Evolutionary conservation across 768 basidiomycete genomes (phyloP).

Genomic region (Amanita molliuscula): DNA sequence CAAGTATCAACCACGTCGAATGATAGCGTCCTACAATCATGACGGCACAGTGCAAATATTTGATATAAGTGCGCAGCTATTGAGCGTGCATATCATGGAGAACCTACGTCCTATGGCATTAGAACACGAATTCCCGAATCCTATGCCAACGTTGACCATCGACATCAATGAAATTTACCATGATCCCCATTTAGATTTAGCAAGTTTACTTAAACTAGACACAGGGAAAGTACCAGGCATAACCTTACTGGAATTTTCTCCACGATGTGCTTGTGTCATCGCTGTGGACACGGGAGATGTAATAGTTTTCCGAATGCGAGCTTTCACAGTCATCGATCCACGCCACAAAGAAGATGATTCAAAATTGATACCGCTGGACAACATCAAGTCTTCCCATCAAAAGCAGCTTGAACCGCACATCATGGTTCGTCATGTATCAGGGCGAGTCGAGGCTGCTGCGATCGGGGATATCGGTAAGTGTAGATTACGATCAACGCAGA

Average conservation of each 20-base stretch:
- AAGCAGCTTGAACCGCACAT: slow-evolving; percentile 52
- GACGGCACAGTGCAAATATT: slow-evolving; percentile 63
- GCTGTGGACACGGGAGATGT: slow-evolving; percentile 47
- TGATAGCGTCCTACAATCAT: slow-evolving; percentile 53
- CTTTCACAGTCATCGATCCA: slow-evolving; percentile 10
- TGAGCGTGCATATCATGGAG: slow-evolving; percentile 23
- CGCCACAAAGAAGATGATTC: slow-evolving; percentile 23
- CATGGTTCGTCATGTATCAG: slow-evolving; percentile 35
- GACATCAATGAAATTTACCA: slow-evolving; percentile 41
- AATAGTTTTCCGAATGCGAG: slow-evolving; percentile 31
- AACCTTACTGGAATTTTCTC: slow-evolving; percentile 35
- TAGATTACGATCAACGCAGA: neutral
- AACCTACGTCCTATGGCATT: slow-evolving; percentile 28
- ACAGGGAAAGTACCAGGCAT: slow-evolving; percentile 15
- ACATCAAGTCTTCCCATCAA: slow-evolving; percentile 28
- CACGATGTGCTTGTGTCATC: slow-evolving; percentile 50
- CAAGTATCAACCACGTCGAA: slow-evolving; percentile 51
- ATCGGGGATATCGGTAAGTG: slow-evolving; percentile 64
- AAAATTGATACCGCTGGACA: slow-evolving; percentile 44
- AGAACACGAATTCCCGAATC: slow-evolving; percentile 53
- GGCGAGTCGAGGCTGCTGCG: slow-evolving; percentile 43
- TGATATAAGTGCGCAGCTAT: slow-evolving; percentile 63
- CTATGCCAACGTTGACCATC: slow-evolving; percentile 51
- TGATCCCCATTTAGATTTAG: slow-evolving; percentile 29
- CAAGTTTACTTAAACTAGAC: slow-evolving; percentile 8